These are phyloP conservation scores for Amaranthus hypochondriacus DNA, from an alignment of 148 eudicot species.

Conservation along the genomic window DNA sequence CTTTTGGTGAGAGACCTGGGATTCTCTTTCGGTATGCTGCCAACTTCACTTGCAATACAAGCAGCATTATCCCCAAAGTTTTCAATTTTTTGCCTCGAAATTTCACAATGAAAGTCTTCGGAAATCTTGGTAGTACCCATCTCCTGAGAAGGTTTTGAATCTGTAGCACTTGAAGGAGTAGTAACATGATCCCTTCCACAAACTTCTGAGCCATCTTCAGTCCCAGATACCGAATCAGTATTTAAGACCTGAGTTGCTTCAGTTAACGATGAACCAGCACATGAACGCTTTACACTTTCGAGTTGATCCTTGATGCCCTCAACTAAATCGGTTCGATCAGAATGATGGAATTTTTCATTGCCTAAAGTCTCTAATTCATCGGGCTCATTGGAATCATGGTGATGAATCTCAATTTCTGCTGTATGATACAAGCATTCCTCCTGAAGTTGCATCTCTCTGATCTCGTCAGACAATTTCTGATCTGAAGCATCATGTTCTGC, in stretches of 20 bases:
- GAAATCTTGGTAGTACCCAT: constrained; percentile 20
- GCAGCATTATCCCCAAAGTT: constrained; percentile 24
- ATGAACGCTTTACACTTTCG: constrained; percentile 13
- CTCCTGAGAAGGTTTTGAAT: neutral
- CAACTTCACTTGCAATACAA: neutral
- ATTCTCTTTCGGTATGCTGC: neutral
- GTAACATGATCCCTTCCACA: constrained; percentile 14
- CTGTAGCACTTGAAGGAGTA: constrained; percentile 7
- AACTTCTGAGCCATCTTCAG: constrained; percentile 6
- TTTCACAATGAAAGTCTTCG: constrained; percentile 20
- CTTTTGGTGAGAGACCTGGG: constrained; percentile 30
- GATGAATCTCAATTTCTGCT: constrained; percentile 5
- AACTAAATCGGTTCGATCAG: constrained; percentile 6
- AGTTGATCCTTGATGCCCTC: constrained; percentile 17
- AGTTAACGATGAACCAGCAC: constrained; percentile 11
- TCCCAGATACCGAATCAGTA: constrained; percentile 20
- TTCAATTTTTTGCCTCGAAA: constrained; percentile 27
- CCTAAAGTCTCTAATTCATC: neutral
- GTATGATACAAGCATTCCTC: neutral
- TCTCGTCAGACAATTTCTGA: neutral
- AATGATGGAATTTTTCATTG: constrained; percentile 4
- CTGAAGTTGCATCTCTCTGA: neutral
- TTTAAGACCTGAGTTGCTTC: constrained; percentile 20
- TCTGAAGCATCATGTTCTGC: neutral
- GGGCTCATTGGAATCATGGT: constrained; percentile 4